These are phyloP conservation scores for Picea sitchensis DNA, from an alignment of 75 land plant species.

Conservation along the genomic window DNA sequence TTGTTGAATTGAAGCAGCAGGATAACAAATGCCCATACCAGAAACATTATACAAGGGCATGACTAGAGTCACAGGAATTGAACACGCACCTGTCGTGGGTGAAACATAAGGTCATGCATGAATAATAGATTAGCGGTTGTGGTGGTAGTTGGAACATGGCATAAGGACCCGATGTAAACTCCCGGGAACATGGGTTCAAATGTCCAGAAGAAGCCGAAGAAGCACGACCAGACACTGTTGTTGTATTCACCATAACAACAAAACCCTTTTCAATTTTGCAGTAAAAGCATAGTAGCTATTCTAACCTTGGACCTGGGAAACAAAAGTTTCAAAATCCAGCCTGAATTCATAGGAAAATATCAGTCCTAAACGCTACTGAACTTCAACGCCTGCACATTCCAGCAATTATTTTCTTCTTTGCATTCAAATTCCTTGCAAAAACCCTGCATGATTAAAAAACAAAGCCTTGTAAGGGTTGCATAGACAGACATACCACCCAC, in stretches of 20 bases:
- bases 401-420: background rate
- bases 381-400: background rate
- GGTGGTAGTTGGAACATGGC: conserved; percentile 16
- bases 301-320: background rate
- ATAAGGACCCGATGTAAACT: conserved; percentile 3
- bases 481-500: background rate
- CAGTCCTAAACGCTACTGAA: background rate
- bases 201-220: background rate
- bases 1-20: conserved; percentile 1
- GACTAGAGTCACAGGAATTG: background rate
- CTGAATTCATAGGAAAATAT: background rate
- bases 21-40: background rate
- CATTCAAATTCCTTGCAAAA: background rate
- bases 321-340: background rate
- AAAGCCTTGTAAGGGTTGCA: background rate
- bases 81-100: background rate
- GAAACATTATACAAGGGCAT: background rate
- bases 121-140: background rate
- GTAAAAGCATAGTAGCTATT: background rate
- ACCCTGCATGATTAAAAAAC: background rate
- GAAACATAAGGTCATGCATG: background rate
- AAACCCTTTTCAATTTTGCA: background rate
- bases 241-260: background rate
- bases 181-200: background rate
- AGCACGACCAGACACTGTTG: background rate